phyloP scores from a whole-genome alignment of 495 filamentous ascomycete species.

The Penicillium maclennaniae region DNA sequence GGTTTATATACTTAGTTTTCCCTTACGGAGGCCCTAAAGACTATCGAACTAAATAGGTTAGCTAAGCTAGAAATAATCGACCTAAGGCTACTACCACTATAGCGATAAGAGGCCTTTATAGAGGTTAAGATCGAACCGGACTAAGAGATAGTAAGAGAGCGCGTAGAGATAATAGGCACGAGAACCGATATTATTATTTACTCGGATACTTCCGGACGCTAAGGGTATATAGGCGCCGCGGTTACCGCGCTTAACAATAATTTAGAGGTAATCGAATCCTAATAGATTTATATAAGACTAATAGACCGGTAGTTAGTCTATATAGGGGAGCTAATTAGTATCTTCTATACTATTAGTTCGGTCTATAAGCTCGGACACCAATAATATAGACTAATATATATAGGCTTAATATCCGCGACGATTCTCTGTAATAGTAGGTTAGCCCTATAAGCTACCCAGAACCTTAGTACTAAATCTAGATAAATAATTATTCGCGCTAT shows the following conservation, averaged over 20 bases:
- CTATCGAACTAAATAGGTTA: slow-evolving; percentile 10
- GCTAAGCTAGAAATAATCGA: slow-evolving; percentile 20
- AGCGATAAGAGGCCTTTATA: too few relatives aligned
- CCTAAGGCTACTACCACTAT: slow-evolving; percentile 9
- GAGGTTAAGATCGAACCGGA: slow-evolving; percentile 4
- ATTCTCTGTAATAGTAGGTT: neutral
- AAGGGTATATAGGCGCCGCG: slow-evolving; percentile 17
- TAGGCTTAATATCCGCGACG: too few relatives aligned
- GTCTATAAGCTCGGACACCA: neutral
- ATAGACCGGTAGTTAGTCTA: neutral
- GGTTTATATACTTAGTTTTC: slow-evolving; percentile 6
- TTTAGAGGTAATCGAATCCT: slow-evolving; percentile 4
- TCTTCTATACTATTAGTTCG: neutral
- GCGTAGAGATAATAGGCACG: slow-evolving; percentile 1
- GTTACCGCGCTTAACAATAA: slow-evolving; percentile 7
- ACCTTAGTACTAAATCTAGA: neutral
- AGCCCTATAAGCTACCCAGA: neutral
- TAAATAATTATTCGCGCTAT: neutral
- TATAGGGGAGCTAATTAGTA: neutral
- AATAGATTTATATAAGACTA: neutral
- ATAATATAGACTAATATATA: neutral
- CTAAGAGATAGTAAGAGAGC: slow-evolving; percentile 15
- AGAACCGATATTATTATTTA: slow-evolving; percentile 14
- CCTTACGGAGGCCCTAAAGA: slow-evolving; percentile 13
- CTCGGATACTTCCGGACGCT: slow-evolving; percentile 18